Percentiles rank a stretch among this genome's conserved stretches.
phyloP scores from a whole-genome alignment of 768 basidiomycete genomes.

The Rhodocollybia butyracea region DNA sequence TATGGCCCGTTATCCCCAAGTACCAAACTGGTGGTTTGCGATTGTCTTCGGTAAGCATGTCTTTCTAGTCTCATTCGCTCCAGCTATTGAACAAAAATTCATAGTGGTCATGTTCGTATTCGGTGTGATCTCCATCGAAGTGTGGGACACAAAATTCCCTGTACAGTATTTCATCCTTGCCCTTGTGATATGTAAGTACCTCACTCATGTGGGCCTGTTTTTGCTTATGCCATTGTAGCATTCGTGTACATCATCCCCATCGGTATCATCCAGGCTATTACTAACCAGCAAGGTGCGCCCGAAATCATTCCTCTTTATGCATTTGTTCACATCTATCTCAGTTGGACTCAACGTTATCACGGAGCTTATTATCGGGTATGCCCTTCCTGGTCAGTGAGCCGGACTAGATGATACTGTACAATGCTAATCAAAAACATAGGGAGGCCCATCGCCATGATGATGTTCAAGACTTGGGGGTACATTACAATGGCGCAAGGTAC shows the following conservation, averaged over 20 bases:
- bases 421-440: not conserved
- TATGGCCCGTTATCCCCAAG: slow-evolving; percentile 73
- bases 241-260: slow-evolving; percentile 75
- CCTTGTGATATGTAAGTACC: slow-evolving; percentile 49
- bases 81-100: not conserved
- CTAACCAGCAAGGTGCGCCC: slow-evolving; percentile 56
- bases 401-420: not conserved
- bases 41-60: slow-evolving; percentile 51
- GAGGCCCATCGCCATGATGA: slow-evolving; percentile 64
- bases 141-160: slow-evolving; percentile 73
- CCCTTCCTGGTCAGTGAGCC: slow-evolving; percentile 65
- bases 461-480: slow-evolving; percentile 84
- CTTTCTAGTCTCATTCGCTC: slow-evolving; percentile 20
- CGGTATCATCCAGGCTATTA: slow-evolving; percentile 70
- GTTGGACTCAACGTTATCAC: slow-evolving; percentile 74
- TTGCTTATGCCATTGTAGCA: slow-evolving; percentile 18
- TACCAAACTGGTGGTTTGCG: slow-evolving; percentile 86
- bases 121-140: slow-evolving; percentile 66
- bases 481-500: slow-evolving; percentile 58
- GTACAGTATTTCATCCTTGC: slow-evolving; percentile 67
- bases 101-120: slow-evolving; percentile 61
- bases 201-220: not conserved
- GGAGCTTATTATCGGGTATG: slow-evolving; percentile 79
- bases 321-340: not conserved
- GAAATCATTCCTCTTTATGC: not conserved